Conservation (phyloP, 2,329 filamentous ascomycete genomes). For the Calonectria ilicicola region DNA sequence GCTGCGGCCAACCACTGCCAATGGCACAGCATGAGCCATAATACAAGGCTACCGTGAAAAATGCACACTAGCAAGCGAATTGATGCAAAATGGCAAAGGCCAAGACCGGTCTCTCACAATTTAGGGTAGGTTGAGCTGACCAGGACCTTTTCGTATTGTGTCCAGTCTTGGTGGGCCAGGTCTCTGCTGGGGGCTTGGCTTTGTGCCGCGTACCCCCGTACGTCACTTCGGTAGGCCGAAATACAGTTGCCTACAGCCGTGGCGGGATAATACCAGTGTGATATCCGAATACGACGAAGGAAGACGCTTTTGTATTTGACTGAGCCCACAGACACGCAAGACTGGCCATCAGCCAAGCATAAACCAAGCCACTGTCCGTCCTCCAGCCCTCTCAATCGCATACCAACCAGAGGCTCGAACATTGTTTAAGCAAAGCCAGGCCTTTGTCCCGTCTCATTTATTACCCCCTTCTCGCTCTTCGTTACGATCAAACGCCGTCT, state of each 20-base stretch:
- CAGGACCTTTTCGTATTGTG: slow-evolving; percentile 5
- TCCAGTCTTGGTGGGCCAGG: not conserved
- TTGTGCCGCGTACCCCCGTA: slow-evolving; percentile 33
- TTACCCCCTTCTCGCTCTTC: not conserved
- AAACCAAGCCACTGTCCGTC: not conserved
- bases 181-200: slow-evolving; percentile 16
- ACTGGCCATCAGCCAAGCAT: not conserved
- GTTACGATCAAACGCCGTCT: slow-evolving; percentile 2
- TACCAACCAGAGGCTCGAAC: slow-evolving; percentile 5
- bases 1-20: not conserved
- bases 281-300: slow-evolving; percentile 23
- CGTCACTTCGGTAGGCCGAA: slow-evolving; percentile 27
- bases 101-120: not conserved
- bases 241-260: slow-evolving; percentile 24
- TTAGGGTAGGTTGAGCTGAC: slow-evolving; percentile 12
- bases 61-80: not conserved
- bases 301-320: slow-evolving; percentile 9
- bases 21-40: not conserved
- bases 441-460: slow-evolving; percentile 10
- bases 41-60: not conserved
- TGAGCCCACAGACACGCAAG: slow-evolving; percentile 7
- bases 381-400: slow-evolving; percentile 1
- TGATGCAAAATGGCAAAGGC: not conserved
- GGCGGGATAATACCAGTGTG: slow-evolving; percentile 4
- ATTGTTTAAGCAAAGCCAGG: not conserved